Evolutionary conservation across 495 filamentous ascomycete species (phyloP).

Genomic region (Neurospora sp.): DNA sequence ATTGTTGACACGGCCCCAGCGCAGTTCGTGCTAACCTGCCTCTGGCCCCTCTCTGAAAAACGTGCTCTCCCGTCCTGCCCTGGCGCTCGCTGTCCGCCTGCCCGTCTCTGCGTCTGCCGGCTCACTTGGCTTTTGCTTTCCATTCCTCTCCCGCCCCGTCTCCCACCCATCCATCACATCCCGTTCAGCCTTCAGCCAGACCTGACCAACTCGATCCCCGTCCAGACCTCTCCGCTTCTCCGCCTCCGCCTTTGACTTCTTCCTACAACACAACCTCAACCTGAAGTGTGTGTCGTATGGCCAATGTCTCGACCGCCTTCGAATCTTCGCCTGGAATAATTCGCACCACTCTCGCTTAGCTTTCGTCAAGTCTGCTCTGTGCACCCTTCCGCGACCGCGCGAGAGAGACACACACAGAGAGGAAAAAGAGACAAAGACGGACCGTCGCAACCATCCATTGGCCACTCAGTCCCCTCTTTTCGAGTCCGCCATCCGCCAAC

Average conservation of each 20-base stretch:
- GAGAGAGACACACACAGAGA: neutral
- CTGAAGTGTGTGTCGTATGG: neutral
- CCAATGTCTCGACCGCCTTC: neutral
- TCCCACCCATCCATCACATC: neutral
- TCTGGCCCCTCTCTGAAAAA: constrained; percentile 23
- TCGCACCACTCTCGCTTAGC: neutral
- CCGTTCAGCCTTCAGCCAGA: neutral
- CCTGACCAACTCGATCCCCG: neutral
- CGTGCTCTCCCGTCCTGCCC: constrained; percentile 24
- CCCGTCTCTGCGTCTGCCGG: neutral
- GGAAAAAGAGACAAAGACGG: neutral
- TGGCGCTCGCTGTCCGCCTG: constrained; percentile 6
- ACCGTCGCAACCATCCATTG: neutral
- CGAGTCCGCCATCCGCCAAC: neutral
- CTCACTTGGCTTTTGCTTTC: constrained; percentile 1
- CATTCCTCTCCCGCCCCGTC: neutral
- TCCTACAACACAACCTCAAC: neutral
- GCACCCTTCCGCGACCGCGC: neutral
- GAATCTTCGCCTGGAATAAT: neutral
- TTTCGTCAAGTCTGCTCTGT: neutral
- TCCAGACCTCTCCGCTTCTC: neutral
- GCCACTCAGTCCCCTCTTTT: neutral
- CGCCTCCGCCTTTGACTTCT: neutral
- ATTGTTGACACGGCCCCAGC: constrained; percentile 3
- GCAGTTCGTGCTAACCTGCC: constrained; percentile 9